Percentiles rank a stretch among this genome's conserved stretches.
Conservation (phyloP, 2,329 filamentous ascomycete genomes). For the Pseudohalonectria lignicola region DNA sequence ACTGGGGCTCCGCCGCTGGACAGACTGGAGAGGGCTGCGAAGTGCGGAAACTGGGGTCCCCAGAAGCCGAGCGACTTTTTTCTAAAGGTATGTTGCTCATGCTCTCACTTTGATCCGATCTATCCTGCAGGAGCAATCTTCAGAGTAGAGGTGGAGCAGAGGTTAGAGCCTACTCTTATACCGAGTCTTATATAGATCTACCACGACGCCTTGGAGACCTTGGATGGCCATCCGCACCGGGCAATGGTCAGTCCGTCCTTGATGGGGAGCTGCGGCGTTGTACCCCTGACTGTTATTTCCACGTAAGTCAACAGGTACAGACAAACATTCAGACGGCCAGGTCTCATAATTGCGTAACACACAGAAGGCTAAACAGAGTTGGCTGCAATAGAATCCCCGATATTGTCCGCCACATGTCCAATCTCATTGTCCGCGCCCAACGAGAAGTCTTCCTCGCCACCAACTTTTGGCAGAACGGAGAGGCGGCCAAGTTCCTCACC, state of each 20-base stretch:
- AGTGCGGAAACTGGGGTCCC: slow-evolving; percentile 58
- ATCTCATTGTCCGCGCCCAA: slow-evolving; percentile 62
- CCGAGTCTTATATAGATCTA: slow-evolving; percentile 36
- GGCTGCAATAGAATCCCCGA: slow-evolving; percentile 47
- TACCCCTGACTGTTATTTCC: slow-evolving; percentile 60
- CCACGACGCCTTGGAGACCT: slow-evolving; percentile 48
- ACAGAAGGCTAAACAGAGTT: no score
- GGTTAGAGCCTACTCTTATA: no score
- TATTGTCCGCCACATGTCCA: slow-evolving; percentile 63
- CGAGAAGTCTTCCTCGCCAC: slow-evolving; percentile 65
- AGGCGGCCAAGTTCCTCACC: slow-evolving; percentile 56
- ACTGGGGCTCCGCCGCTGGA: neutral
- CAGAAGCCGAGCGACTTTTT: slow-evolving; percentile 57
- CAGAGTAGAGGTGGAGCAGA: no score
- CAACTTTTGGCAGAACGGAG: slow-evolving; percentile 64
- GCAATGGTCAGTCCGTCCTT: slow-evolving; percentile 41
- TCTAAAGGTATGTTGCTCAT: slow-evolving; percentile 32
- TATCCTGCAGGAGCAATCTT: no score
- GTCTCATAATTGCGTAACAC: no score
- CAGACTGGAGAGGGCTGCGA: slow-evolving; percentile 35
- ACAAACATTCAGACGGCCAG: neutral
- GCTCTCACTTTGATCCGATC: neutral
- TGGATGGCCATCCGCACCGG: slow-evolving; percentile 37
- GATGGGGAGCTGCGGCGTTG: slow-evolving; percentile 44
- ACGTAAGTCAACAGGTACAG: slow-evolving; percentile 29